Base-by-base conservation (phyloP, 2,329 filamentous ascomycete genomes). In the Ophiobolus disseminans region DNA sequence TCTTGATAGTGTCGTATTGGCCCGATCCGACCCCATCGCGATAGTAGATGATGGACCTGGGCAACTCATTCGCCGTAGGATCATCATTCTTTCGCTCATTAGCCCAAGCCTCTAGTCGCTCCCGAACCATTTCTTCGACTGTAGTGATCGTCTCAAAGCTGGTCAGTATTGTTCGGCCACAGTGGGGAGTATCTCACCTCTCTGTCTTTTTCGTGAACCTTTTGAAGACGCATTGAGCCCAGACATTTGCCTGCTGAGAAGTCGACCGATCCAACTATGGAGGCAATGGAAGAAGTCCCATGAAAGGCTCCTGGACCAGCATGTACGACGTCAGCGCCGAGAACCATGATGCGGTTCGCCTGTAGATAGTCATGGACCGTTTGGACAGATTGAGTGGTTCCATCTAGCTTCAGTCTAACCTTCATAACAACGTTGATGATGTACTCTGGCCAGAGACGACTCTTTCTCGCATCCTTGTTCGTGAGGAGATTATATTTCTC, bases 321-420 rank as follows among this genome's bases (percentile, higher is more conserved):
- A 50, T 79, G 77, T 0, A 72, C 73, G 0, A 78, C 72, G 51
- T 80, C 77, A 5, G 44, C 49, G 8, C 44, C 40, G 1, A 52
- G 30, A 10, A 49, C 34, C 5, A 47, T 20, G 5, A 35, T 53
- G 10, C 23, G 23, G 6, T n/a, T 31, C 6, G 11, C n/a, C 8
- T 5, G 21, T 17, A 40, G 10, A 13, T 13, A 25, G 3, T 16
- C 4, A 5, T 5, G 2, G 8, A 40, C 8, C 0, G 10, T 13
- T 1, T 42, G 4, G 2, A 55, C 36, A 0, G 32, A 19, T 30
- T 62, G 55, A 44, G 67, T 67, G 14, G 40, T 37, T 1, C 57
- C 57, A 1, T 38, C 56, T 1, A 41, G 1, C 36, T 66, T 69
- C 3, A 67, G 23, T 22, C 68, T 68, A 1, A 49, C 38, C 30